Base-by-base conservation (phyloP, 1,284 basidiomycete species). In the Gomphus sp. region DNA sequence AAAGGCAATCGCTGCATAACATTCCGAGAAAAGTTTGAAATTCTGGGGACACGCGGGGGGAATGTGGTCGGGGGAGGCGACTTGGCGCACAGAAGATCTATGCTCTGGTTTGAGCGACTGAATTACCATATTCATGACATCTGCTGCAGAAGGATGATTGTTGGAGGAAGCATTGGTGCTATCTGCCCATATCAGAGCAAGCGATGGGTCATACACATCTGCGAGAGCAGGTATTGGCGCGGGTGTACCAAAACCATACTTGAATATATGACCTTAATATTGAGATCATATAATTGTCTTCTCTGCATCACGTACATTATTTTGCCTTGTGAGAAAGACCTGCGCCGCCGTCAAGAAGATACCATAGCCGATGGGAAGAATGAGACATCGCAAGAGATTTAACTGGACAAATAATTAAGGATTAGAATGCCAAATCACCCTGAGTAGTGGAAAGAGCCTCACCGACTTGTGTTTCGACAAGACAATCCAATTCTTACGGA, bases 401-500 rank as follows among this genome's bases (percentile, higher is more conserved):
- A 87, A 70, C 81, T 84, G 62, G 41, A 55, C 10, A 60, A 41
- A 56, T 62, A 65, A 54, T 62, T 62, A 64, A 55, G 60, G 51
- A 31, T 45, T 54, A 9, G 16, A 55, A 51, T 12, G 31, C 22
- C 10, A 56, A 50, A 22, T 12, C 16, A 33, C 22, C 50, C 16
- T 14, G 47, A 28, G 22, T 43, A 39, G 51, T 31, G 52, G 7
- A 31, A 76, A 43, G 12, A 11, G 12, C 39, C 84, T 69, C 66
- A 87, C 85, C 65, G 81, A 72, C 58, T 81, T 77, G 68, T 84
- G 82, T 67, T 81, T 84, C 22, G 76, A 78, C 34, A 85, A 69
- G 16, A 86, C 76, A 55, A 85, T 87, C 84, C 83, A 87, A 64
- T 90, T 89, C 77, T 91, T 91, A 76, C 80, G 78, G 58, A 81